Evolutionary conservation across 2,329 filamentous ascomycete genomes (phyloP), one percentile per base, ranked within the genome.

Genomic region (Eurotiales sp.): DNA sequence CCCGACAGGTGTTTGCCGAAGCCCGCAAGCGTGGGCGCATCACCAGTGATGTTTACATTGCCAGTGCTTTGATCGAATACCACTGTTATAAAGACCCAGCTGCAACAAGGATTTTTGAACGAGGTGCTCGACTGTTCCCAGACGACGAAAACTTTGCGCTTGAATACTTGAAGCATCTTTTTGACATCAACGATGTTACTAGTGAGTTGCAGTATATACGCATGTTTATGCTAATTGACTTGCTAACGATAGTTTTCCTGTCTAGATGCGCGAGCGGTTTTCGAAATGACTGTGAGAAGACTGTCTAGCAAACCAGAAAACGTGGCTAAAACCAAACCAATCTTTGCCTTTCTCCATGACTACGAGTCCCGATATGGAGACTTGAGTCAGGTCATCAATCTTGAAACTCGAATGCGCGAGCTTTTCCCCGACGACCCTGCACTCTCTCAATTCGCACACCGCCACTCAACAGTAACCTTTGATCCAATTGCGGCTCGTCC

Each of bases 291-390:
- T 14, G 88, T 96, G 54, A 88, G 87, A 64, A 86, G 86, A 55
- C 80, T 97, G 39, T 82, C 87, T 7, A 80, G 86, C 21, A 93
- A 91, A 59, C 83, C 88, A 0, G 88, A 90, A 59, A 82, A 83
- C 10, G 73, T 86, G 1, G 72, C 78, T 50, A 93, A 90, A 64
- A 84, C 91, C 8, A 95, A 93, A 67, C 82, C 87, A 1, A 81
- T 99, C 0, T 96, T 95, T 62, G 78, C 84, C 2, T 97, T 92
- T 71, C 92, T 99, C 68, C 92, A 99, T 71, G 87, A 91, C 60
- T 96, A 95, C 66, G 93, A 99, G 72, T 91, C 90, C 10, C 85
- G 90, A 57, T 99, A 91, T 63, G 93, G 95, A 51, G 93, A 99
- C 66, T 79, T 97, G 4, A 83, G 87, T 5, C 91, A 97, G 61